Conservation (phyloP, 1,284 basidiomycete species). For the Naganishia cerealis region DNA sequence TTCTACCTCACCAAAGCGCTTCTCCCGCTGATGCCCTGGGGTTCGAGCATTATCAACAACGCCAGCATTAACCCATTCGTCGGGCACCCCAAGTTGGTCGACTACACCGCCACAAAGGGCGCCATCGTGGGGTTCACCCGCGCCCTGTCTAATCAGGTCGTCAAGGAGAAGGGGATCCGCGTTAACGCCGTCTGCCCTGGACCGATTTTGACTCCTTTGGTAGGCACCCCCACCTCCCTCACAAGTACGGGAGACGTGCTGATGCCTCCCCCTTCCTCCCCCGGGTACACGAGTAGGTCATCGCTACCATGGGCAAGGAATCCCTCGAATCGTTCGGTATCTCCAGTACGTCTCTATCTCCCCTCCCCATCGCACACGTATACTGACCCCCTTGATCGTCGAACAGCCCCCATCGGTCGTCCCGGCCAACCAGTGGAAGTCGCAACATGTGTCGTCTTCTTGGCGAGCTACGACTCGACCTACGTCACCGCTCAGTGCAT, state of each 20-base stretch:
- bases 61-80: constrained; percentile 59
- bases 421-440: constrained; percentile 63
- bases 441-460: constrained; percentile 61
- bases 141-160: constrained; percentile 57
- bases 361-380: background rate
- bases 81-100: constrained; percentile 60
- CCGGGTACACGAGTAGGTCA: constrained; percentile 33
- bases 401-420: constrained; percentile 58
- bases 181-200: constrained; percentile 55
- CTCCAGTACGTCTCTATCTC: constrained; percentile 35
- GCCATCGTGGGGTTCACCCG: constrained; percentile 54
- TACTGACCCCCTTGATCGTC: background rate
- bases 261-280: background rate
- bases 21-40: constrained; percentile 53
- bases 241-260: background rate
- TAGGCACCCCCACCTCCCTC: constrained; percentile 42
- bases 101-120: constrained; percentile 64
- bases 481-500: constrained; percentile 57
- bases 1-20: constrained; percentile 60
- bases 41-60: constrained; percentile 59
- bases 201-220: constrained; percentile 61
- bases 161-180: constrained; percentile 59
- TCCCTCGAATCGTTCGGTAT: constrained; percentile 57
- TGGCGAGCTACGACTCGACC: constrained; percentile 59
- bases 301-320: constrained; percentile 59